Base-by-base conservation (phyloP, 192 early-diverging fungal genomes). In the Lunasporangiospora selenospora region DNA sequence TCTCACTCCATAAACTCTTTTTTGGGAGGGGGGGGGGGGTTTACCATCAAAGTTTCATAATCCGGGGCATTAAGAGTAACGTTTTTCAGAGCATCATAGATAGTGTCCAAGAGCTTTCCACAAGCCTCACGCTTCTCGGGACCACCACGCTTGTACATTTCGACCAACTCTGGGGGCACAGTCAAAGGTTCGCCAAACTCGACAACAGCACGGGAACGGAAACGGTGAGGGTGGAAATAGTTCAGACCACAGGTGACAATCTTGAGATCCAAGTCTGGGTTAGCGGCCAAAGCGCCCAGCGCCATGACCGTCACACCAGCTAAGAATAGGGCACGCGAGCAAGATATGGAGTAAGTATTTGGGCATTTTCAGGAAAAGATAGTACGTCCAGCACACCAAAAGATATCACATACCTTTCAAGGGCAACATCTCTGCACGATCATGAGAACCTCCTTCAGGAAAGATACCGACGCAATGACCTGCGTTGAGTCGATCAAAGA, bases 361-460 rank as follows among this genome's bases (percentile, higher is more conserved):
- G n/a, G n/a, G n/a, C n/a, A n/a, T n/a, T n/a, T n/a, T n/a, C 10
- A 21, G 32, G 19, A 37, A 52, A 33, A 27, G 49, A 23, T 27
- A 30, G 3, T 2, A 34, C 26, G 27, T 32, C 36, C 18, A 45
- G 4, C 3, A 4, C 23, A 32, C 3, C 15, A 27, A 33, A 26
- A 46, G 7, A 21, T 24, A 27, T 19, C 2, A 9, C 31, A 40
- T 78, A 86, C 85, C 90, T 86, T 98, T 99, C 45, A 99, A 79
- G 27, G 98, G 98, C 49, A 99, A 77, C 85, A 99, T 90, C 62
- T 97, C 91, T 5, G 93, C 85, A 49, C 96, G 92, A 77, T 99
- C 98, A 80, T 99, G 98, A 66, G 90, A 92, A 13, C 98, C 98
- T 40, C 98, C 96, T 58, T 98, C 98, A 6, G 98, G 98, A 78